Base-by-base conservation (phyloP, 1,139 yeast species). In the Yamadazyma mexicana region DNA sequence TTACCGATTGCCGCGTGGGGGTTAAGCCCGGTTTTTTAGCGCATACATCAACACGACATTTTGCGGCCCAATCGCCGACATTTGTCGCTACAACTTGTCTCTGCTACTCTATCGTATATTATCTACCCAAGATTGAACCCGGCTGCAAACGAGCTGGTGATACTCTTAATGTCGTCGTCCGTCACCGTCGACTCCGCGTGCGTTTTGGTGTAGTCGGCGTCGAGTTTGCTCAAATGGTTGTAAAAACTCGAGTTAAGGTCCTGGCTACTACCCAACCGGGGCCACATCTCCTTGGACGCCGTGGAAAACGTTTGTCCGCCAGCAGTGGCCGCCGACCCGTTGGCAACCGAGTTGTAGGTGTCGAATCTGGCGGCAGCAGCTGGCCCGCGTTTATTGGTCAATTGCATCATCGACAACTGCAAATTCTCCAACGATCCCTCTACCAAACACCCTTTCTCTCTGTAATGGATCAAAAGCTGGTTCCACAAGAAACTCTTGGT, bases 401-500 rank as follows among this genome's bases (percentile, higher is more conserved):
- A 66, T 49, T 79, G 89, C 18, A 87, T 82, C 54, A 80, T 74
- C 42, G 87, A 82, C 34, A 85, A 68, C 56, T 85, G 94, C 47
- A 91, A 71, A 52, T 82, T 85, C 45, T 85, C 92, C 50, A 91
- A 69, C 2, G 89, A 81, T n/a, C 98, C 98, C 59, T 91, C 97
- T 24, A 91, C 97, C 36, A 91, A 70, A 61, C 94, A 85, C 1
- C 95, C 95, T 47, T 78, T 79, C 54, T 87, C 94, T 60, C 95
- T 74, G 64, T 79, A 89, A 59, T 87, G 95, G 35, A 80, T 64
- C 48, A 91, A 68, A 47, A 91, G 65, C 48, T 81, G 85, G 51
- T 82, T 83, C 98, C 98, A 91, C 47, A 91, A 65, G 14, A 73
- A 61, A 58, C 87, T 86, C 44, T 78, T 75, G 35, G 87, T 75